Conservation (phyloP, 2,329 filamentous ascomycete genomes). For the Trichothecium roseum region DNA sequence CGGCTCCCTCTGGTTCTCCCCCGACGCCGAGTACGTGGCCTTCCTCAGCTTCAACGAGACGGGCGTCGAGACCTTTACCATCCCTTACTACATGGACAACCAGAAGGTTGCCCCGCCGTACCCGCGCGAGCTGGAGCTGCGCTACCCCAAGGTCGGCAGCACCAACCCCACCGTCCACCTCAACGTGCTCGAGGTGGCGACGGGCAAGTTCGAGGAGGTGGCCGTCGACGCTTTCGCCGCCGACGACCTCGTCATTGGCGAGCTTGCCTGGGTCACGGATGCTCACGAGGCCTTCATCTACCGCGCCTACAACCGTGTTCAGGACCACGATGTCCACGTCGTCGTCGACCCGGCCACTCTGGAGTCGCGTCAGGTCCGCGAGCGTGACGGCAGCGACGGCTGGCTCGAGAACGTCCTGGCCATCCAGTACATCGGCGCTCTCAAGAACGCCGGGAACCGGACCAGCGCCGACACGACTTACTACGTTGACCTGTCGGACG, state of each 20-base stretch:
- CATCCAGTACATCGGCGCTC: constrained; percentile 42
- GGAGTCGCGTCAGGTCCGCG: constrained; percentile 36
- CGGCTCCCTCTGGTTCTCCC: constrained; percentile 85
- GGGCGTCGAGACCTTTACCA: constrained; percentile 53
- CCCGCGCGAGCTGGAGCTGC: constrained; percentile 49
- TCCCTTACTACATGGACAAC: constrained; percentile 57
- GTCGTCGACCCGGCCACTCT: constrained; percentile 41
- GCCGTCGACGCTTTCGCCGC: constrained; percentile 43
- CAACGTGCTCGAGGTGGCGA: constrained; percentile 43
- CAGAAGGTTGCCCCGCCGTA: constrained; percentile 48
- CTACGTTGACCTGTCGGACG: constrained; percentile 58
- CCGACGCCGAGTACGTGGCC: constrained; percentile 75
- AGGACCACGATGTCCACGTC: constrained; percentile 53
- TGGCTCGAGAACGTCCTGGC: constrained; percentile 52
- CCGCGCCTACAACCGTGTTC: constrained; percentile 58
- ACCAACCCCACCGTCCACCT: constrained; percentile 56
- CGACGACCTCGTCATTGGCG: constrained; percentile 51
- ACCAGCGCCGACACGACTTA: constrained; percentile 27
- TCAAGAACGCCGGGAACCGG: constrained; percentile 21
- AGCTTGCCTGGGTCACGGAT: constrained; percentile 57
- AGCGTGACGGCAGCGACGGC: constrained; percentile 47
- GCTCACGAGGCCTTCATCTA: constrained; percentile 51
- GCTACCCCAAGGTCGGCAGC: constrained; percentile 60
- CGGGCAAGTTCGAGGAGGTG: constrained; percentile 32
- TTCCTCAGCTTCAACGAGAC: constrained; percentile 83